Base-by-base conservation (phyloP, 2,329 filamentous ascomycete genomes). In the Paracorniculantispora psalliotae region DNA sequence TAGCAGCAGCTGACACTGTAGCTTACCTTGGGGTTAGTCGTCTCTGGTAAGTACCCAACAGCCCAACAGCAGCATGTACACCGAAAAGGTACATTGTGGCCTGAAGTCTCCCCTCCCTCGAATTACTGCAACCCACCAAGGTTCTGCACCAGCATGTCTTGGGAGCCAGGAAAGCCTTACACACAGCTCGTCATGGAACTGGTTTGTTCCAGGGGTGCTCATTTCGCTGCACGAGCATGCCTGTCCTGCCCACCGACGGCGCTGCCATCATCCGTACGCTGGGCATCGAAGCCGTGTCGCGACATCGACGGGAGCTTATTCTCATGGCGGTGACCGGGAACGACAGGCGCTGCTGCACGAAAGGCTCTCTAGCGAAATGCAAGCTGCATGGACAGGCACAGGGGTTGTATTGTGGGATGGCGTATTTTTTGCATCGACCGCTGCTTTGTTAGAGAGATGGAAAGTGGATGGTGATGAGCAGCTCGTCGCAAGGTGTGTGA, bases 401-500 rank as follows among this genome's bases (percentile, higher is more conserved):
- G 23, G 44, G 53, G 33, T 48, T 4, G 0, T 30, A 26, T 35
- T 17, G 30, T 19, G 26, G 26, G 26, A 10, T 19, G 35, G 19
- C 39, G 41, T 46, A 28, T 55, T 46, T 39, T 55, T 13, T 55
- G 15, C 52, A 55, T n/a, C 19, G 52, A 47, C 52, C n/a, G 26
- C 28, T 35, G 19, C 37, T 26, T 44, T 55, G 51, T n/a, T n/a
- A n/a, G n/a, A n/a, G n/a, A 15, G 23, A 10, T 28, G 26, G 25
- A 19, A 7, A 2, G 21, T 35, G 26, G 41, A 47, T 55, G 26
- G 41, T 54, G 51, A 54, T 54, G 49, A 33, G n/a, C n/a, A n/a
- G n/a, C n/a, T n/a, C n/a, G n/a, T n/a, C n/a, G n/a, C n/a, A n/a
- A n/a, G n/a, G n/a, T n/a, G n/a, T n/a, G n/a, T n/a, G n/a, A n/a